These are phyloP conservation scores for Corinectria fuckeliana DNA, from an alignment of 2,329 filamentous ascomycete genomes.

Conservation along the genomic window DNA sequence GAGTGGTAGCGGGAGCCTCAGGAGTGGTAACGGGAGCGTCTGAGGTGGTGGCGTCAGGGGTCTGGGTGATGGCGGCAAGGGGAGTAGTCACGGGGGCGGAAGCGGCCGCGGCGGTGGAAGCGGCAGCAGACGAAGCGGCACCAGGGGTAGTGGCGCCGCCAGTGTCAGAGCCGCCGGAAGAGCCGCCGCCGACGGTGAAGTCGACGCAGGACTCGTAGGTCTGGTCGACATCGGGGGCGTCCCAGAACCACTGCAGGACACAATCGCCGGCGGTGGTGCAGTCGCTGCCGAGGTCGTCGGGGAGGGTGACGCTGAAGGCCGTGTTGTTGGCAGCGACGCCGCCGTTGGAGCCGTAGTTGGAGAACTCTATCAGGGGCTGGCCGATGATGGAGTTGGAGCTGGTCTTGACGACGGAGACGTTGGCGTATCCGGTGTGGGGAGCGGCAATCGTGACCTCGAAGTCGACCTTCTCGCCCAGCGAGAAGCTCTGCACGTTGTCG, in stretches of 20 bases:
- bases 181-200: constrained; percentile 47
- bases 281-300: constrained; percentile 50
- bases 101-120: constrained; percentile 10
- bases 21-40: constrained; percentile 2
- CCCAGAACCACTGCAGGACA: constrained; percentile 69
- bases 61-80: constrained; percentile 6
- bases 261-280: constrained; percentile 57
- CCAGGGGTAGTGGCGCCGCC: constrained; percentile 10
- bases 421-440: constrained; percentile 54
- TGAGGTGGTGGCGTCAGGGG: neutral
- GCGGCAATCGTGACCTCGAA: constrained; percentile 51
- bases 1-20: neutral
- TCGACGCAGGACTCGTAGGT: constrained; percentile 70
- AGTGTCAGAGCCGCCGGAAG: constrained; percentile 5
- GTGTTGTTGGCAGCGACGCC: constrained; percentile 50
- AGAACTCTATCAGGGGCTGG: constrained; percentile 59
- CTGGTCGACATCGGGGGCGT: constrained; percentile 60
- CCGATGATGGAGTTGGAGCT: constrained; percentile 60
- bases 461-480: constrained; percentile 50
- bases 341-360: constrained; percentile 58
- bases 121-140: constrained; percentile 15
- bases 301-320: constrained; percentile 62
- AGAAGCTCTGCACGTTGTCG: constrained; percentile 50
- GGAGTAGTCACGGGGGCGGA: constrained; percentile 13
- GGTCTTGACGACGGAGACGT: constrained; percentile 64